Conservation (phyloP, 2,329 filamentous ascomycete genomes). For the Truncatella angustata region DNA sequence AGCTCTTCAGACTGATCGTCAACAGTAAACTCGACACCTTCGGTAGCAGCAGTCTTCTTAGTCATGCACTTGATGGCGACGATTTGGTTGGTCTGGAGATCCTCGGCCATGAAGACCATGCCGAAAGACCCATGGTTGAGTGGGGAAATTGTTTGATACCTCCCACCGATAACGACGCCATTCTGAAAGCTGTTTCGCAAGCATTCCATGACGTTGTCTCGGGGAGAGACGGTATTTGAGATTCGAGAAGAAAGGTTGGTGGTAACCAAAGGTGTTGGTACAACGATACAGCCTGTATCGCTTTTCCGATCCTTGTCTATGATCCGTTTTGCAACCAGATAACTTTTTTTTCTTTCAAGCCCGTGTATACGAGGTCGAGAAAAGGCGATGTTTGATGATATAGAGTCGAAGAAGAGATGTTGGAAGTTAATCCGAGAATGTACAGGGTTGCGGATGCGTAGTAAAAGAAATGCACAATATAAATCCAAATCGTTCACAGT, state of each 20-base stretch:
- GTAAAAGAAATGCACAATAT: conserved; percentile 28
- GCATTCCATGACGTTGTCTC: conserved; percentile 68
- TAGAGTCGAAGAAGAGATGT: conserved; percentile 23
- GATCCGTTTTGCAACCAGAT: conserved; percentile 13
- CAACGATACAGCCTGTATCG: conserved; percentile 21
- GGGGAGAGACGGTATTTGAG: conserved; percentile 33
- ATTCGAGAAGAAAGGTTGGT: conserved; percentile 23
- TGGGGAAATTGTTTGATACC: conserved; percentile 87
- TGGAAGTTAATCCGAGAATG: conserved; percentile 7
- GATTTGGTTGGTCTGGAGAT: conserved; percentile 70
- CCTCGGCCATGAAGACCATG: conserved; percentile 93
- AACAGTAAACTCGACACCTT: conserved; percentile 63
- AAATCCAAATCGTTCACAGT: conserved; percentile 42
- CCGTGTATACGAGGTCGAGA: conserved; percentile 20
- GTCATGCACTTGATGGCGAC: conserved; percentile 97
- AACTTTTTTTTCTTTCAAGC: background rate
- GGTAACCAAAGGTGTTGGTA: conserved; percentile 25
- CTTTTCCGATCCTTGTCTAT: conserved; percentile 29
- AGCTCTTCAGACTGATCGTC: conserved; percentile 84
- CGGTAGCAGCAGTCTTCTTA: conserved; percentile 67
- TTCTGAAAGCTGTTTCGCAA: conserved; percentile 78
- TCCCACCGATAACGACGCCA: conserved; percentile 80
- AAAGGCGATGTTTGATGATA: conserved; percentile 14
- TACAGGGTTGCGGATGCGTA: conserved; percentile 26
- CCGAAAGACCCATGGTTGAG: conserved; percentile 99